Percentiles rank a stretch among this genome's conserved stretches.
Conservation (phyloP, 805 yeast species). For the Candida ficus region DNA sequence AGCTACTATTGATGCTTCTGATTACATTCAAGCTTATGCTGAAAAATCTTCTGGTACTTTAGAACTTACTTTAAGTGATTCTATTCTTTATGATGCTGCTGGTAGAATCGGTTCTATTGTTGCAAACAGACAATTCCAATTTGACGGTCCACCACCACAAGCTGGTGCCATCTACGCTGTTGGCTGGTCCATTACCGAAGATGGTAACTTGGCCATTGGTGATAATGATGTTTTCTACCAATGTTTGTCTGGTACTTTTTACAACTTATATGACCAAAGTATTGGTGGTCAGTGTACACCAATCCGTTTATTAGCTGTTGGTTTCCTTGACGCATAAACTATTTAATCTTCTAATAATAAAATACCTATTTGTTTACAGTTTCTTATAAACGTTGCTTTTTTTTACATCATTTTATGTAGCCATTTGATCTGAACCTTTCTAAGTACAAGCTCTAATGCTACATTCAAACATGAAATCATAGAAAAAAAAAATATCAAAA, state of each 20-base stretch:
- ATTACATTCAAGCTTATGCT: conserved; percentile 1
- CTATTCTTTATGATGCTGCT: conserved; percentile 9
- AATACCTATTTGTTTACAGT: background rate
- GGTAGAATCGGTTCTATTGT: conserved; percentile 17
- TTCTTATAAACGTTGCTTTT: too few relatives aligned
- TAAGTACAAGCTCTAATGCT: too few relatives aligned
- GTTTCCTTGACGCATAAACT: conserved; percentile 34
- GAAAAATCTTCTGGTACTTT: conserved; percentile 5
- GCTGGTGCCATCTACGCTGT: conserved; percentile 69
- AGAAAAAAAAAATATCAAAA: too few relatives aligned
- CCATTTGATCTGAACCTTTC: too few relatives aligned
- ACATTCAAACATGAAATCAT: too few relatives aligned
- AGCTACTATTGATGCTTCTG: background rate
- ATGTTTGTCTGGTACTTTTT: conserved; percentile 71
- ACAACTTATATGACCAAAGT: conserved; percentile 67
- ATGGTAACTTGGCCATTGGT: conserved; percentile 61
- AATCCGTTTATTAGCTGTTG: conserved; percentile 55
- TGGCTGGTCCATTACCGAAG: conserved; percentile 56
- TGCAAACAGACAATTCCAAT: conserved; percentile 54
- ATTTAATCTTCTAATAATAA: too few relatives aligned
- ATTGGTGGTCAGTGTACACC: conserved; percentile 59
- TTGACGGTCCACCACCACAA: conserved; percentile 84
- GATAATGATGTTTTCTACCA: conserved; percentile 57
- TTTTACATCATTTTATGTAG: too few relatives aligned
- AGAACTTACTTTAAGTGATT: conserved; percentile 2